Conservation (phyloP, 208 protist genomes). For the Wallacemonas rigidus region DNA sequence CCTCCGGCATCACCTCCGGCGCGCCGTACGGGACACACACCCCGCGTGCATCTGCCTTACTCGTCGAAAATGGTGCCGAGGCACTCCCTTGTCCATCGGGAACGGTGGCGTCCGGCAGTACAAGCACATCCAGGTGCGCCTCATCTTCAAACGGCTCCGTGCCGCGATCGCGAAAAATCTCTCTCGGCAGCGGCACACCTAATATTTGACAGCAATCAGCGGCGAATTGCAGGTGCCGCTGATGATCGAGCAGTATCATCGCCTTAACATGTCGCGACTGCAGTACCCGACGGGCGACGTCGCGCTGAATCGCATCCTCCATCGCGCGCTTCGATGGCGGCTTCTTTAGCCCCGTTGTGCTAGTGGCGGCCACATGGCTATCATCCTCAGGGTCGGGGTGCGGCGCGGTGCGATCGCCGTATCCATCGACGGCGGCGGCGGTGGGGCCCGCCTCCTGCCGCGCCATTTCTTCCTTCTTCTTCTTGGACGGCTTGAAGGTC, state of each 20-base stretch:
- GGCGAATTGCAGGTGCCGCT: slow-evolving; percentile 84
- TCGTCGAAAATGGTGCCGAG: too few species aligned
- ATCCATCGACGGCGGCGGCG: background rate
- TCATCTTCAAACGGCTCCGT: slow-evolving; percentile 22
- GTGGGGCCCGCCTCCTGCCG: background rate
- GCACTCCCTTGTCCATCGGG: background rate
- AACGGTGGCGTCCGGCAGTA: slow-evolving; percentile 2
- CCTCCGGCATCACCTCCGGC: slow-evolving; percentile 35
- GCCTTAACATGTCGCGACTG: slow-evolving; percentile 45
- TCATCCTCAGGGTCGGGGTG: background rate
- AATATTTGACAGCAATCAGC: slow-evolving; percentile 75
- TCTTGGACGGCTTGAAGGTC: slow-evolving; percentile 32
- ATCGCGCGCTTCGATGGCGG: slow-evolving; percentile 22
- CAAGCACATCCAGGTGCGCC: background rate
- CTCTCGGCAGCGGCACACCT: slow-evolving; percentile 51
- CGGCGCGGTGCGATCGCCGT: background rate
- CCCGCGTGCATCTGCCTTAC: background rate
- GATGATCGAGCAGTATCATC: slow-evolving; percentile 53
- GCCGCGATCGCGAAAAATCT: slow-evolving; percentile 43
- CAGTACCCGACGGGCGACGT: slow-evolving; percentile 54
- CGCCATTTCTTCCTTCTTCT: slow-evolving; percentile 15
- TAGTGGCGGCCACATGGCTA: slow-evolving; percentile 19
- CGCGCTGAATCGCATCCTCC: slow-evolving; percentile 52
- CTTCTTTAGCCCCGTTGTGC: slow-evolving; percentile 14
- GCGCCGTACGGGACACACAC: slow-evolving; percentile 18